Percentiles rank a stretch among this genome's conserved stretches.
Conservation (phyloP, 176 grass and related monocot species). For the Typha latifolia region DNA sequence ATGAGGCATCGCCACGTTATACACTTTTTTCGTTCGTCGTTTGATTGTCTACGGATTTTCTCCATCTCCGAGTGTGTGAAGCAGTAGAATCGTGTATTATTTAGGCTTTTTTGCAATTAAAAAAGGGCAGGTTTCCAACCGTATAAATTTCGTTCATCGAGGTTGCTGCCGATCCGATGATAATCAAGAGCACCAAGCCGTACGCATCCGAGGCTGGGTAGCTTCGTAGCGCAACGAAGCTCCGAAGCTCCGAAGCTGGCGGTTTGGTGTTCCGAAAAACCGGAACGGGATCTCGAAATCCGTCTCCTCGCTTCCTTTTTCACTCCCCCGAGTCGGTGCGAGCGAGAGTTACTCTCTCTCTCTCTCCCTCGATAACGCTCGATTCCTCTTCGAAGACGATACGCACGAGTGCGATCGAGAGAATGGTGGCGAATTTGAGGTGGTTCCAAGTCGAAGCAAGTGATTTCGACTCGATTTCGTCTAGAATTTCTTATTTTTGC, state of each 20-base stretch:
- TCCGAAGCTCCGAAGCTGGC: conserved; percentile 12
- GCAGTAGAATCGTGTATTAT: too few species aligned
- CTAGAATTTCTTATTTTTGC: neutral
- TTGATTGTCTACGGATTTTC: too few species aligned
- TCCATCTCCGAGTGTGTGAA: too few species aligned
- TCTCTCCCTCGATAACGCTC: neutral
- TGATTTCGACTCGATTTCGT: neutral
- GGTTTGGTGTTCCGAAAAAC: conserved; percentile 18
- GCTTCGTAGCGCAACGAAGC: conserved; percentile 10
- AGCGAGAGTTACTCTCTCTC: neutral
- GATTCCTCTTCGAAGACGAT: neutral
- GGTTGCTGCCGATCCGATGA: neutral
- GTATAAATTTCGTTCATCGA: neutral
- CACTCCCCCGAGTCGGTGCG: neutral
- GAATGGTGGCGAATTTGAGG: neutral
- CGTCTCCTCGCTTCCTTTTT: neutral
- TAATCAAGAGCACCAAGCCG: neutral
- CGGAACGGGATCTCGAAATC: neutral
- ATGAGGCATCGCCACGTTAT: too few species aligned
- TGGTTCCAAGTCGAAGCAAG: neutral
- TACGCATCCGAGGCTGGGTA: conserved; percentile 23
- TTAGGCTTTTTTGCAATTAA: too few species aligned
- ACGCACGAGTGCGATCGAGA: conserved; percentile 28
- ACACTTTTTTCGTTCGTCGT: too few species aligned
- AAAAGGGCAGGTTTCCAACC: too few species aligned